These are phyloP conservation scores for Colletotrichum karsti DNA, from an alignment of 2,329 filamentous ascomycete genomes.

Conservation along the genomic window DNA sequence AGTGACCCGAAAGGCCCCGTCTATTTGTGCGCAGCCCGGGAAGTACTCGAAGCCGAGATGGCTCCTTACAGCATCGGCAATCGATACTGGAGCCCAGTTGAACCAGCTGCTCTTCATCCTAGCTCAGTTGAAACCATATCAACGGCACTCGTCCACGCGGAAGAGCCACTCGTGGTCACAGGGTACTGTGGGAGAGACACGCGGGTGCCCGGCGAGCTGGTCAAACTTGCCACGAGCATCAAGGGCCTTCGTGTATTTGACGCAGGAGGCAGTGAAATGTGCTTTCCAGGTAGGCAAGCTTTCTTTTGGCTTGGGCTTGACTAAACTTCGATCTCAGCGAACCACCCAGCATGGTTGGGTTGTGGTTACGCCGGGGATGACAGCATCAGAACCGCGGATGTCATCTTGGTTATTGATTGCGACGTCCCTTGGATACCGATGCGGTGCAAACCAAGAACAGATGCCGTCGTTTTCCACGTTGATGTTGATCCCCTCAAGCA, in stretches of 20 bases:
- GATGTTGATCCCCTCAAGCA: conserved; percentile 74
- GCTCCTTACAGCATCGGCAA: conserved; percentile 61
- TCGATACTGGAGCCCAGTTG: neutral
- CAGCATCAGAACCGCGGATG: conserved; percentile 77
- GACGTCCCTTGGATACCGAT: conserved; percentile 94
- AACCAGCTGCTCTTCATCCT: neutral
- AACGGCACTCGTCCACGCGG: conserved; percentile 54
- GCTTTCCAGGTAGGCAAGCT: conserved; percentile 61
- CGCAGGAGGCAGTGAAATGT: conserved; percentile 83
- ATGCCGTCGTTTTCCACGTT: conserved; percentile 57
- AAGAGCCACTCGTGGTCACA: conserved; percentile 73
- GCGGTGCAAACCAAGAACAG: conserved; percentile 60
- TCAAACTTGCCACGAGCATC: conserved; percentile 72
- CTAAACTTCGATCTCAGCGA: conserved; percentile 48
- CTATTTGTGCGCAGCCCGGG: conserved; percentile 80
- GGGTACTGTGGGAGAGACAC: conserved; percentile 78
- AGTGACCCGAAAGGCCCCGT: conserved; percentile 82
- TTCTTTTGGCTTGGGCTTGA: neutral
- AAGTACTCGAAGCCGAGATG: conserved; percentile 88
- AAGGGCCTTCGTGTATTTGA: conserved; percentile 77
- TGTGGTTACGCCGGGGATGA: conserved; percentile 78
- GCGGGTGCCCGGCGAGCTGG: conserved; percentile 65
- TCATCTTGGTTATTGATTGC: conserved; percentile 85
- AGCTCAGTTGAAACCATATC: neutral
- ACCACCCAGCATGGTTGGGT: conserved; percentile 74